Evolutionary conservation across 2,329 filamentous ascomycete genomes (phyloP), one percentile per base, ranked within the genome.

Genomic region (Penicillium capsulatum): DNA sequence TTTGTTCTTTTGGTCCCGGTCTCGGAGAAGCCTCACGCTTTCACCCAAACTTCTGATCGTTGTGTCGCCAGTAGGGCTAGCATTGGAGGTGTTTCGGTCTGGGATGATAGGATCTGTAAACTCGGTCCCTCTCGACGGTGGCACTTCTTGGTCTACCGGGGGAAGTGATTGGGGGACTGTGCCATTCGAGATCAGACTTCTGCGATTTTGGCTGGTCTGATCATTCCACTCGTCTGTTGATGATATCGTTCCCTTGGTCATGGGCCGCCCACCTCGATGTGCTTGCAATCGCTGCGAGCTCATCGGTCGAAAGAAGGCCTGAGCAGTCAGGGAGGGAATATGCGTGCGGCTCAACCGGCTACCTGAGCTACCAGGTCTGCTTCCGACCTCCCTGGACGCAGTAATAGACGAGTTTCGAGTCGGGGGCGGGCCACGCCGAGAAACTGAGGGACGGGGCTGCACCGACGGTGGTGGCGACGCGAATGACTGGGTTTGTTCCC

Each of bases 241-340:
- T 13, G 55, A 53, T 17, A 59, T 55, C 20, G 57, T 55, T 20
- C 49, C 57, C 40, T 60, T 64, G 31, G 61, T 66, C 47, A 59
- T 43, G 26, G 72, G 74, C 32, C 72, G 71, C 51, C 73, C 79
- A 48, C 83, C 81, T 63, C 91, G 77, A 66, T 97, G 92, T 38
- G 89, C 89, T 67, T 97, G 91, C 35, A 97, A 73, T 62, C 88
- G 84, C 63, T 95, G 89, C 16, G 91, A 94, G 68, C 90, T 97
- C 88, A 98, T 94, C 27, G 92, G 92, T 15, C 84, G 84, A 61
- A 94, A 95, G 70, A 98, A 97, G 38, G 87, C 91, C 58, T 91
- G 85, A 11, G 88, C 89, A 2, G 88, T 84, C 37, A 98, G 71
- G 2, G 85, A 89, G 1, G 92, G 90, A 14, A 94, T 89, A 72